Evolutionary conservation across 2,329 filamentous ascomycete genomes (phyloP).

Genomic region (Fusarium chuoi): DNA sequence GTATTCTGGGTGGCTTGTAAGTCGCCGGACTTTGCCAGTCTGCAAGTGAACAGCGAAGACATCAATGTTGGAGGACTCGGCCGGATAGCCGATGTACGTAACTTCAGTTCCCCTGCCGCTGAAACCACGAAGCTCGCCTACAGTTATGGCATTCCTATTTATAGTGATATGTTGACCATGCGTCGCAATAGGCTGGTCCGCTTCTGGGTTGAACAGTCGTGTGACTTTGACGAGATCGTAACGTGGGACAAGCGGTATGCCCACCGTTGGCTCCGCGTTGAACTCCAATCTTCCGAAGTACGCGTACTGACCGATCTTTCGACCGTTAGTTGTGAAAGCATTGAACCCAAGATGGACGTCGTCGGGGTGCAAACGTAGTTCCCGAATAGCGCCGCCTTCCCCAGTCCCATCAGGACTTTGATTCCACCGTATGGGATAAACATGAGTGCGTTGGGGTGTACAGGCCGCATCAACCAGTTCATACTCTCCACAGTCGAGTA

Average conservation of each 20-base stretch:
- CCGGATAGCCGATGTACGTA: slow-evolving; percentile 53
- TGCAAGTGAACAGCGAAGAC: slow-evolving; percentile 53
- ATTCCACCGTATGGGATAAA: slow-evolving; percentile 16
- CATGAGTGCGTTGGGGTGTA: not conserved
- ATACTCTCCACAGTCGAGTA: slow-evolving; percentile 52
- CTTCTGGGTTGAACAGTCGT: slow-evolving; percentile 44
- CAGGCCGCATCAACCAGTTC: slow-evolving; percentile 43
- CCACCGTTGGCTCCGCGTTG: slow-evolving; percentile 48
- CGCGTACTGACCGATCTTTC: slow-evolving; percentile 36
- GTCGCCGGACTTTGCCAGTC: slow-evolving; percentile 53
- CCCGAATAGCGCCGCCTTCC: slow-evolving; percentile 50
- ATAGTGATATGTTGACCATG: not conserved
- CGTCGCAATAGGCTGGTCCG: not conserved
- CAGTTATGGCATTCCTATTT: slow-evolving; percentile 1
- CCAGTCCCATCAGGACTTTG: slow-evolving; percentile 43
- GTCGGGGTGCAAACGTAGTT: slow-evolving; percentile 58
- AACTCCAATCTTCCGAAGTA: slow-evolving; percentile 55
- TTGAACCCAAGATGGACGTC: slow-evolving; percentile 56
- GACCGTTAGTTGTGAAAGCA: slow-evolving; percentile 43
- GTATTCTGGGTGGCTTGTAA: slow-evolving; percentile 57
- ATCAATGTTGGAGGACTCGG: slow-evolving; percentile 58
- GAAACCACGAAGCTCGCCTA: slow-evolving; percentile 59
- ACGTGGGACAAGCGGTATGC: slow-evolving; percentile 43
- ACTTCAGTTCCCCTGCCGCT: slow-evolving; percentile 53
- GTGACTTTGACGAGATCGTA: slow-evolving; percentile 56